phyloP scores from a whole-genome alignment of 805 yeast genomes.

The Metschnikowia rubicola region DNA sequence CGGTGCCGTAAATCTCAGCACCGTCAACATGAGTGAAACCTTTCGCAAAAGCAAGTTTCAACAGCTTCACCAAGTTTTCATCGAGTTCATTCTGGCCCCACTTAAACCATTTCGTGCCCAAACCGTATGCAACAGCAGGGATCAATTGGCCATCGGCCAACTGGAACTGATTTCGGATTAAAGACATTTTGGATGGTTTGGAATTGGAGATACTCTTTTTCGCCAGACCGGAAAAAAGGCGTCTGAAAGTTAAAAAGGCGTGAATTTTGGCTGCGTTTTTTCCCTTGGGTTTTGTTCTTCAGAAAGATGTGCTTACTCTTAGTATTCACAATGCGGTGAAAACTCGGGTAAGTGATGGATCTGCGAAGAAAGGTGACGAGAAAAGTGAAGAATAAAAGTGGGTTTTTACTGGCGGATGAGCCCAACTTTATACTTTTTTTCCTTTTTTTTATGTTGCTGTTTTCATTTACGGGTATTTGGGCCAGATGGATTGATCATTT shows the following conservation, averaged over 20 bases:
- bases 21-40: slow-evolving; percentile 64
- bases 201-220: not conserved
- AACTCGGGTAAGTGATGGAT: too few relatives aligned
- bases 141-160: slow-evolving; percentile 33
- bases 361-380: not conserved
- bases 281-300: too few relatives aligned
- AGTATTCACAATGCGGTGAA: too few relatives aligned
- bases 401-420: not conserved
- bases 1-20: slow-evolving; percentile 62
- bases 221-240: not conserved
- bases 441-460: too few relatives aligned
- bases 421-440: not conserved
- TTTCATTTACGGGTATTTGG: too few relatives aligned
- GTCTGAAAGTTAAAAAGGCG: not conserved
- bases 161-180: slow-evolving; percentile 22
- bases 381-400: not conserved
- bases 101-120: slow-evolving; percentile 45
- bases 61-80: slow-evolving; percentile 38
- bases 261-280: not conserved
- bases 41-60: slow-evolving; percentile 43
- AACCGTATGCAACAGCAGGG: slow-evolving; percentile 50
- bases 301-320: too few relatives aligned
- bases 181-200: slow-evolving; percentile 11
- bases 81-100: slow-evolving; percentile 23
- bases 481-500: too few relatives aligned